Evolutionary conservation across 2,329 filamentous ascomycete genomes (phyloP).

Genomic region (Hypoxylon sp.): DNA sequence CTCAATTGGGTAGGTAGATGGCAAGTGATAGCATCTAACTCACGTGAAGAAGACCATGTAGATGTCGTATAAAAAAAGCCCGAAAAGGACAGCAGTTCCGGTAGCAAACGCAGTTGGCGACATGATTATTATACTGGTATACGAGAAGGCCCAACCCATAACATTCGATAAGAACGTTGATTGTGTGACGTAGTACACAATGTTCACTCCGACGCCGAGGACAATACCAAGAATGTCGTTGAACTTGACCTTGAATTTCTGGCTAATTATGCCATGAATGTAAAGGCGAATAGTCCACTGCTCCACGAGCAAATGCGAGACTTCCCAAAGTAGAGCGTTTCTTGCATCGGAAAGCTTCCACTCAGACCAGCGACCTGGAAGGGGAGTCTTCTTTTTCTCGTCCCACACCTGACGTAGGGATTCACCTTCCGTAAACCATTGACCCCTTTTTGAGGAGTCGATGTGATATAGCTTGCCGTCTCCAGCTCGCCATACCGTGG

Average conservation of each 20-base stretch:
- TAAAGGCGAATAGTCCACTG: constrained; percentile 67
- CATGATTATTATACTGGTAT: constrained; percentile 84
- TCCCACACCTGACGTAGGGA: constrained; percentile 51
- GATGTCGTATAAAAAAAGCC: constrained; percentile 95
- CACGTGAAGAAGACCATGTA: constrained; percentile 90
- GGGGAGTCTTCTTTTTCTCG: constrained; percentile 56
- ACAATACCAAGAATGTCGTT: constrained; percentile 71
- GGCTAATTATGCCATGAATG: constrained; percentile 66
- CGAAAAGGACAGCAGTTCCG: constrained; percentile 81
- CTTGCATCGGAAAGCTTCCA: constrained; percentile 49
- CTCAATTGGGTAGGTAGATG: not conserved
- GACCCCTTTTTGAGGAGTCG: constrained; percentile 59
- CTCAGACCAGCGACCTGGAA: constrained; percentile 58
- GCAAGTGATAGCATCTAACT: constrained; percentile 53
- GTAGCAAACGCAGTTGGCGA: constrained; percentile 91
- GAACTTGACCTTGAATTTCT: constrained; percentile 68
- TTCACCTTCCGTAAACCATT: constrained; percentile 55
- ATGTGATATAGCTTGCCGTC: constrained; percentile 63
- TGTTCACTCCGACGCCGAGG: constrained; percentile 67
- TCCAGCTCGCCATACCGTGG: constrained; percentile 73
- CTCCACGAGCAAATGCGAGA: constrained; percentile 65
- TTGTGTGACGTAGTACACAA: constrained; percentile 77
- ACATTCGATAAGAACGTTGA: constrained; percentile 80
- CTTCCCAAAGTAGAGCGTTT: constrained; percentile 62
- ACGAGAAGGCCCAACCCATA: constrained; percentile 89